Conservation (phyloP, 2,329 filamentous ascomycete species). For the Trichophyton benhamiae region DNA sequence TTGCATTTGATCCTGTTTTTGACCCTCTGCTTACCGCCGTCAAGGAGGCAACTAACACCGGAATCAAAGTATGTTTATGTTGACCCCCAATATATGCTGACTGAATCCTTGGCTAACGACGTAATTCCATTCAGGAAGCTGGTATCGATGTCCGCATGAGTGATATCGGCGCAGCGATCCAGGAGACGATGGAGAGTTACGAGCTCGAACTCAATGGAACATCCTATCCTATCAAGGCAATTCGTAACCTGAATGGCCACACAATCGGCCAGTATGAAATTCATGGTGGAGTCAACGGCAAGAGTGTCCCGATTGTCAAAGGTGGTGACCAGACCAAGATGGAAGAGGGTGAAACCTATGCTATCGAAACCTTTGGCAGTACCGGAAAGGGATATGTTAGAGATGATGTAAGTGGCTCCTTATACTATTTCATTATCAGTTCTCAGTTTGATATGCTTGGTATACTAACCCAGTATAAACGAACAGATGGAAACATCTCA, state of each 20-base stretch:
- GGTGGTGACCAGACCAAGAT: conserved; percentile 81
- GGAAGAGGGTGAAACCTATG: conserved; percentile 93
- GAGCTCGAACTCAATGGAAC: conserved; percentile 72
- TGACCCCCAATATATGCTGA: not conserved
- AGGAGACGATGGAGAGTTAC: conserved; percentile 88
- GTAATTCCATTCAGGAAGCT: conserved; percentile 47
- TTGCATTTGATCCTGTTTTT: conserved; percentile 56
- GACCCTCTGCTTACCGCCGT: conserved; percentile 55
- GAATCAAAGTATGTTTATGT: conserved; percentile 46
- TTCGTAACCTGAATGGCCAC: conserved; percentile 79
- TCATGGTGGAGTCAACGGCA: conserved; percentile 74
- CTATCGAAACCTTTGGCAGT: conserved; percentile 90
- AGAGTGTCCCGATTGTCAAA: conserved; percentile 90
- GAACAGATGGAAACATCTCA: conserved; percentile 65
- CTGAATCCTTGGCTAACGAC: not conserved
- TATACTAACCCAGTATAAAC: not conserved
- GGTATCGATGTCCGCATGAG: conserved; percentile 84
- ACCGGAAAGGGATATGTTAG: conserved; percentile 79
- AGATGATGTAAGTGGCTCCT: conserved; percentile 54
- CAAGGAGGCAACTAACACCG: conserved; percentile 58
- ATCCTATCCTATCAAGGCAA: conserved; percentile 68
- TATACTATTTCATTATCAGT: not conserved
- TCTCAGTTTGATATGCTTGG: conserved; percentile 8
- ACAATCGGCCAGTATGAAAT: conserved; percentile 83
- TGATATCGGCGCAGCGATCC: conserved; percentile 71